Base-by-base conservation (phyloP, 176 grass and related monocot genomes). In the Calamus simplicifolius region DNA sequence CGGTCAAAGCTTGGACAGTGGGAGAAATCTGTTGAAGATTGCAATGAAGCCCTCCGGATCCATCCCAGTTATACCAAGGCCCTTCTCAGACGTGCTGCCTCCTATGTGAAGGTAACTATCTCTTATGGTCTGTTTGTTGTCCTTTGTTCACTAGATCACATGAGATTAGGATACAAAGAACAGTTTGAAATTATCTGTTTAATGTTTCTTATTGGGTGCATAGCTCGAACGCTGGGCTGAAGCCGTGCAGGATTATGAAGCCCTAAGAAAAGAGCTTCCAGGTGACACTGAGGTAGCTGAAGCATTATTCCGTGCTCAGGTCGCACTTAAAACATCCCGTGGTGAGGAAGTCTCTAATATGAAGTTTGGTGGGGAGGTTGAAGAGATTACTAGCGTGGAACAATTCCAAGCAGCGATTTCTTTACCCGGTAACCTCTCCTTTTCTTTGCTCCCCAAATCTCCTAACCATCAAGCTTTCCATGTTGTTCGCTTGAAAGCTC, bases 341-440 rank as follows among this genome's bases (percentile, higher is more conserved):
- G 87, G 93, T 18, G 87, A 98, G 68, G 84, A 92, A 71, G 84
- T 98, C 30, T 88, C 84, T 1, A 88, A 98, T 82, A 80, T 98
- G 81, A 92, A 98, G 64, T 98, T 85, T 57, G 87, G 93, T 59
- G 87, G 87, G 54, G 87, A 92, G 71, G 87, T 89, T 30, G 84
- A 98, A 72, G 70, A 55, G 8, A 38, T 92, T 52, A 75, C 84
- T 51, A 81, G 18, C 54, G 18, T 73, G 55, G 84, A 98, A 29
- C 93, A 92, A 81, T 76, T 89, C 49, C 61, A 54, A 72, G 93
- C 76, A 68, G 93, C 78, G 48, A 73, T 76, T 54, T 71, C 69
- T 56, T 87, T 83, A n/a, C 81, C 87, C 51, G 88, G 93, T 92
- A 62, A 72, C 50, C 67, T 56, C 51, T 68, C 51, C 18, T 62